phyloP scores from a whole-genome alignment of 305 asterid species.

The Fraxinus sp. region DNA sequence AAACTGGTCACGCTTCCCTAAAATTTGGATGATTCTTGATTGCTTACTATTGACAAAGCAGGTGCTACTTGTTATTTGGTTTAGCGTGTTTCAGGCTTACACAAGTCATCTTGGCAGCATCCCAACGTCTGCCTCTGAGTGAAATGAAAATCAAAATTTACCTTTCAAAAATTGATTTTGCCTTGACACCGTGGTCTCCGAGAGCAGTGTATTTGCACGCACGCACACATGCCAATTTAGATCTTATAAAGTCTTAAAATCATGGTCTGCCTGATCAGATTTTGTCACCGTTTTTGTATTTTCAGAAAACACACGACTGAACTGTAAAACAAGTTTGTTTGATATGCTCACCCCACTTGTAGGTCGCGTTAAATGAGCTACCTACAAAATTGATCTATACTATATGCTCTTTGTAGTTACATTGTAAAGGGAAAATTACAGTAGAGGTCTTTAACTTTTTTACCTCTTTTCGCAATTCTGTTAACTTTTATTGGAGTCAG shows the following conservation, averaged over 20 bases:
- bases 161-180: not conserved
- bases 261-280: not conserved
- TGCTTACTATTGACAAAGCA: constrained; percentile 12
- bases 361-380: not conserved
- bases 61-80: not conserved
- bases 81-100: not conserved
- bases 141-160: constrained; percentile 4
- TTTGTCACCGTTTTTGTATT: not conserved
- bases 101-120: not conserved
- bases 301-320: not conserved
- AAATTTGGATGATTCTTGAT: constrained; percentile 45
- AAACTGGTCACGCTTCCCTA: constrained; percentile 76
- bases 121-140: not conserved
- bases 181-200: not conserved
- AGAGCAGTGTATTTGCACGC: not conserved
- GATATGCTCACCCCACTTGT: not conserved
- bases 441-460: not conserved
- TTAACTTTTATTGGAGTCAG: not conserved
- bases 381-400: not conserved
- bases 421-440: not conserved
- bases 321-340: not conserved
- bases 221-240: constrained; percentile 3
- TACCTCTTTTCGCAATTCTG: not conserved
- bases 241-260: not conserved
- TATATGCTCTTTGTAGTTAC: not conserved